phyloP scores from a whole-genome alignment of 2,329 filamentous ascomycete genomes.

The Pestalotiopsis sp. region DNA sequence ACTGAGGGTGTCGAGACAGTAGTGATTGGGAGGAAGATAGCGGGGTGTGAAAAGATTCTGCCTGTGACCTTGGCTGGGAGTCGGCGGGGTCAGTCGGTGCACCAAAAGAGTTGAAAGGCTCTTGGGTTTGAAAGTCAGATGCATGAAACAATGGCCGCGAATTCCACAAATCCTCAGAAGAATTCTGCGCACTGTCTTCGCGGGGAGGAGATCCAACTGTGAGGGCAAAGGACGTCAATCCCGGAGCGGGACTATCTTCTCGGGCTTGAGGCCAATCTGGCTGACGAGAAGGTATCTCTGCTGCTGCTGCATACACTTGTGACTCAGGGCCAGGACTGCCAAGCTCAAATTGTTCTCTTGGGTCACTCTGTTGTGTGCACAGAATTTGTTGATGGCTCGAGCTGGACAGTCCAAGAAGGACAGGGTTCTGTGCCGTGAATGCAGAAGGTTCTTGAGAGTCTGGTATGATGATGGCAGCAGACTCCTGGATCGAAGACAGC shows the following conservation, averaged over 20 bases:
- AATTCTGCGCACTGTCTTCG: background rate
- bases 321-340: conserved; percentile 17
- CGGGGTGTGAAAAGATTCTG: conserved; percentile 11
- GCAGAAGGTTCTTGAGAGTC: conserved; percentile 33
- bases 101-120: conserved; percentile 11
- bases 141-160: background rate
- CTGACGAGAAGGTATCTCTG: conserved; percentile 32
- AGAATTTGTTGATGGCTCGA: background rate
- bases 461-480: conserved; percentile 21
- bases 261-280: conserved; percentile 19
- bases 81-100: conserved; percentile 3
- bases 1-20: background rate
- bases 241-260: conserved; percentile 11
- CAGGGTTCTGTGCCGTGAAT: conserved; percentile 21
- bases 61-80: background rate
- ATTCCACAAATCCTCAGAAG: background rate
- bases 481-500: background rate
- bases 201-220: conserved; percentile 6
- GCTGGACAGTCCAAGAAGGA: conserved; percentile 3
- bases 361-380: background rate
- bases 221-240: conserved; percentile 3
- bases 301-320: conserved; percentile 6
- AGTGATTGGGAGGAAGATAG: background rate
- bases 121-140: conserved; percentile 15
- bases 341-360: background rate